Percentiles rank a stretch among this genome's conserved stretches.
phyloP scores from a whole-genome alignment of 345 rosid genomes.

The Linum lewisii region DNA sequence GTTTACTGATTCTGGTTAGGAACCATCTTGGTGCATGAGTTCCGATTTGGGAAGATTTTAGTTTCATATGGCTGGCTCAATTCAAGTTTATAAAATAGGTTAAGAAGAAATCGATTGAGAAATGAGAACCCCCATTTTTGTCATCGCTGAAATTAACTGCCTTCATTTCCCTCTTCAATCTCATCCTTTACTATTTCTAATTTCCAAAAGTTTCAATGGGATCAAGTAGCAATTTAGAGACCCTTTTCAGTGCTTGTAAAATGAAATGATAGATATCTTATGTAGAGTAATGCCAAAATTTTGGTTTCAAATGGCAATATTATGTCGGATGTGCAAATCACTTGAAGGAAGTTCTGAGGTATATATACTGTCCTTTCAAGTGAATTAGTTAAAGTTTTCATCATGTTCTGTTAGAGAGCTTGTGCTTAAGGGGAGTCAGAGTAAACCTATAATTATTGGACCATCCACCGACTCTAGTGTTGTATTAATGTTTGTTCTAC shows the following conservation, averaged over 20 bases:
- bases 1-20: no score
- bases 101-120: no score
- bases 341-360: conserved; percentile 87
- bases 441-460: neutral
- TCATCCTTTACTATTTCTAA: no score
- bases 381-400: neutral
- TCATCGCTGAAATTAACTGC: no score
- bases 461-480: neutral
- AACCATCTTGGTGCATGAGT: no score
- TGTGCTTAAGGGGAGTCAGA: neutral
- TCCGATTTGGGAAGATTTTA: no score
- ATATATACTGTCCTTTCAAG: conserved; percentile 10
- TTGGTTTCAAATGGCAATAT: conserved; percentile 64
- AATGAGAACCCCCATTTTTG: no score
- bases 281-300: neutral
- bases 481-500: neutral
- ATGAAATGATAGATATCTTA: neutral
- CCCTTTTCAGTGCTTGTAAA: neutral
- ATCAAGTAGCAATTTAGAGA: no score
- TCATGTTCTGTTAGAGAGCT: neutral
- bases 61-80: no score
- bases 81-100: no score
- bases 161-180: no score
- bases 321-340: conserved; percentile 92
- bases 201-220: no score